These are phyloP conservation scores for Heterobasidion irregulare DNA, from an alignment of 1,284 basidiomycete species.

Conservation along the genomic window DNA sequence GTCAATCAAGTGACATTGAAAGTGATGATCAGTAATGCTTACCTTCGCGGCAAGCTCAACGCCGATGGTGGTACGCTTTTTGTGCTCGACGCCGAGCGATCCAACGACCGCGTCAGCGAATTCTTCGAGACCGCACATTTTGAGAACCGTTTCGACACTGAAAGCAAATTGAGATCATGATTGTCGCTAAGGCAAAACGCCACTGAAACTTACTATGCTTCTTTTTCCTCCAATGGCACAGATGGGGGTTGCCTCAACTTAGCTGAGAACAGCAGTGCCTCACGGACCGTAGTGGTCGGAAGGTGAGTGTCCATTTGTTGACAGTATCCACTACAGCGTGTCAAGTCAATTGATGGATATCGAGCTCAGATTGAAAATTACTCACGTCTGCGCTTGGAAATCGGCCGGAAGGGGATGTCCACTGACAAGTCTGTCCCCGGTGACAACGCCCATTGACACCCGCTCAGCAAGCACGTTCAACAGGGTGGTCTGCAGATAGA, in stretches of 20 bases:
- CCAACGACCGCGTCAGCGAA: constrained; percentile 75
- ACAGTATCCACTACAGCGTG: constrained; percentile 49
- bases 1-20: background rate
- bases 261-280: constrained; percentile 80
- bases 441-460: constrained; percentile 72
- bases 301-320: constrained; percentile 80
- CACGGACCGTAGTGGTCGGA: constrained; percentile 70
- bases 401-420: constrained; percentile 63
- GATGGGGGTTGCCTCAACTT: constrained; percentile 69
- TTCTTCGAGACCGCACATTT: constrained; percentile 69
- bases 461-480: constrained; percentile 82
- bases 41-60: constrained; percentile 76
- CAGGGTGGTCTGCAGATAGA: constrained; percentile 56
- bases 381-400: constrained; percentile 65
- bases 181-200: background rate
- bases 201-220: constrained; percentile 50
- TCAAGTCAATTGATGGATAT: constrained; percentile 2
- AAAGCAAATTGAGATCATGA: background rate
- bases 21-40: constrained; percentile 1
- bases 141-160: constrained; percentile 72
- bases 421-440: constrained; percentile 74
- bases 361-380: background rate
- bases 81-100: constrained; percentile 66
- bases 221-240: constrained; percentile 66
- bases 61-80: constrained; percentile 76